Conservation (phyloP, 352 stramenopile genomes). For the Pilasporangium apinafurcum region DNA sequence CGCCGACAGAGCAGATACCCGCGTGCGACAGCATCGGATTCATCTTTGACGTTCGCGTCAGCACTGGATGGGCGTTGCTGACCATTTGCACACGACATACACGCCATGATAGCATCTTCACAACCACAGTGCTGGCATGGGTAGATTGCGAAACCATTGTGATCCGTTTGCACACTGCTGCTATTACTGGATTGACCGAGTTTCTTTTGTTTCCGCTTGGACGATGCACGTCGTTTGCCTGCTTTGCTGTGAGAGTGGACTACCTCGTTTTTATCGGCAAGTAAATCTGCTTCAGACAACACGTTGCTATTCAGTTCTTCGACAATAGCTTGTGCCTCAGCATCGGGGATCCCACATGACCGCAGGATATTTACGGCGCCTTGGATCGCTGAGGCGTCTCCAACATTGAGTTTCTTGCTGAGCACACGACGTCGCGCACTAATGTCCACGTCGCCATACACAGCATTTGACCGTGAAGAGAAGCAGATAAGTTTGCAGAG, state of each 20-base stretch:
- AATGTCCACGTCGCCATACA: conserved; percentile 60
- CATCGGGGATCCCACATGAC: conserved; percentile 50
- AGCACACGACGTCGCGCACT: conserved; percentile 62
- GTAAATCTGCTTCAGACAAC: conserved; percentile 22
- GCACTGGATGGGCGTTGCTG: conserved; percentile 14
- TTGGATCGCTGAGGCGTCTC: conserved; percentile 54
- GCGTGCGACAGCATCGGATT: conserved; percentile 43
- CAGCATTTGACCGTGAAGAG: conserved; percentile 69
- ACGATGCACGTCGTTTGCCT: conserved; percentile 30
- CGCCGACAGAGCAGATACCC: conserved; percentile 64
- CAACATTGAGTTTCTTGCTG: conserved; percentile 76
- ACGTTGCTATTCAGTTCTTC: conserved; percentile 49
- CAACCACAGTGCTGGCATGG: conserved; percentile 71
- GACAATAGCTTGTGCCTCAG: conserved; percentile 46
- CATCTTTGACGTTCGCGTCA: conserved; percentile 28
- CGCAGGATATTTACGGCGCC: conserved; percentile 62
- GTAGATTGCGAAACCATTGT: conserved; percentile 9
- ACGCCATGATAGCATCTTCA: conserved; percentile 51
- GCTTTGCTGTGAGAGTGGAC: conserved; percentile 36
- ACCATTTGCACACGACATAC: conserved; percentile 43
- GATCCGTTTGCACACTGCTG: conserved; percentile 4
- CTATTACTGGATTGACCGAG: conserved; percentile 12
- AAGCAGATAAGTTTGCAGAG: conserved; percentile 67
- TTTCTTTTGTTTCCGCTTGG: conserved; percentile 59
- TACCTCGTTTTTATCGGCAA: conserved; percentile 11